Evolutionary conservation across 371 early-diverging fungal species (phyloP).

Genomic region (Polyrhizophydium stewartii): DNA sequence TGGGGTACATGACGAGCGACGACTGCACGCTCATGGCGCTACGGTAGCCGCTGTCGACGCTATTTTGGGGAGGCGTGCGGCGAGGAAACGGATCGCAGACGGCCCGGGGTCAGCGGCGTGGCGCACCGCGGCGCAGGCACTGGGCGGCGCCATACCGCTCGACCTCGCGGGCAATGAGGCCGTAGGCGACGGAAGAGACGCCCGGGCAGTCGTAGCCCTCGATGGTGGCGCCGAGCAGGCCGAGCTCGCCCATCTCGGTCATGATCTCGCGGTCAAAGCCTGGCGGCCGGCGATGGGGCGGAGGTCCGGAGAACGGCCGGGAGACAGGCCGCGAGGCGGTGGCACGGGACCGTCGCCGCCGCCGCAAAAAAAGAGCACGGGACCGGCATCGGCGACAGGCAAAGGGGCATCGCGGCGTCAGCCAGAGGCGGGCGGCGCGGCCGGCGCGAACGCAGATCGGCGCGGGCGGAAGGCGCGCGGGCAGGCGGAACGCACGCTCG

Average conservation of each 20-base stretch:
- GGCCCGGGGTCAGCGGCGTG: background rate
- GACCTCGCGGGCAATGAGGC: conserved; percentile 93
- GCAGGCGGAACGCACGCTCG: conserved; percentile 59
- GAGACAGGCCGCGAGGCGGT: too few relatives aligned
- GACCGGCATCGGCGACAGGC: too few relatives aligned
- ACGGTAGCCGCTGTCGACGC: conserved; percentile 94
- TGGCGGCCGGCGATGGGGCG: too few relatives aligned
- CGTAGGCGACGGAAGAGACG: conserved; percentile 95
- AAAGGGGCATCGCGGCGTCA: too few relatives aligned
- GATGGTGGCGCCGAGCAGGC: conserved; percentile 92
- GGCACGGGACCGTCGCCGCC: too few relatives aligned
- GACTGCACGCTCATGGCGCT: conserved; percentile 98
- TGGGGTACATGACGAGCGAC: conserved; percentile 96
- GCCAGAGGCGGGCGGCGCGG: too few relatives aligned
- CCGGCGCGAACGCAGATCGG: background rate
- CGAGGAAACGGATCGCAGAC: too few relatives aligned
- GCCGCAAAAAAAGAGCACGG: too few relatives aligned
- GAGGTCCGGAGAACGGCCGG: too few relatives aligned
- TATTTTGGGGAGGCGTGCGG: conserved; percentile 15
- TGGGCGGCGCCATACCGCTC: conserved; percentile 59
- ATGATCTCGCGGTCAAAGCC: conserved; percentile 86
- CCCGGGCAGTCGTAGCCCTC: conserved; percentile 97
- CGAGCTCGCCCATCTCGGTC: conserved; percentile 92
- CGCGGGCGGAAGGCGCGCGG: too few relatives aligned
- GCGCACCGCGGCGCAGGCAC: background rate